phyloP scores from a whole-genome alignment of 163 green algal genomes.

The Prototheca wickerhamii region DNA sequence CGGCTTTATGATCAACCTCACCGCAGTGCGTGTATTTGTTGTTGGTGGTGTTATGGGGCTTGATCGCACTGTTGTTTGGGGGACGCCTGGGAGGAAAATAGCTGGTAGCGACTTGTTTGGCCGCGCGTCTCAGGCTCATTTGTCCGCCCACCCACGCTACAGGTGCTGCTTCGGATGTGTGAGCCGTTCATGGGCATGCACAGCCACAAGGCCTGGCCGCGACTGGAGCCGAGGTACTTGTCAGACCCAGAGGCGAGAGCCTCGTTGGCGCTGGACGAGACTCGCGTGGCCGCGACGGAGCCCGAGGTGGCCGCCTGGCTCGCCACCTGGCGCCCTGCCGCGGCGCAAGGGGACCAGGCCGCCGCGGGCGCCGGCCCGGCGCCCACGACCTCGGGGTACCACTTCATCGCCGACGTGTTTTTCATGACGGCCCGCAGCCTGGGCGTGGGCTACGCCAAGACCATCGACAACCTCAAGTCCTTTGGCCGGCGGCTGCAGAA shows the following conservation, averaged over 20 bases:
- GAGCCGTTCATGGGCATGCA: conserved; percentile 79
- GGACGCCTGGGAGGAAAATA: background rate
- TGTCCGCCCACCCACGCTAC: too few relatives aligned
- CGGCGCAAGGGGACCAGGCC: background rate
- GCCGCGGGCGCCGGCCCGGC: background rate
- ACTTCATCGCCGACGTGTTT: conserved; percentile 86
- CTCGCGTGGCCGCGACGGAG: conserved; percentile 43
- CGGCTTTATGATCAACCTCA: conserved; percentile 83
- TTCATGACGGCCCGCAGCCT: conserved; percentile 68
- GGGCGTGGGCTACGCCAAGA: conserved; percentile 49
- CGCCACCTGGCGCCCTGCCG: conserved; percentile 1
- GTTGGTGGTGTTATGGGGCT: background rate
- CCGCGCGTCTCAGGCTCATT: too few relatives aligned
- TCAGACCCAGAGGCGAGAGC: conserved; percentile 9
- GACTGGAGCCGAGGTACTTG: conserved; percentile 44
- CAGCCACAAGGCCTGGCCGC: conserved; percentile 55
- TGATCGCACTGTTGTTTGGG: background rate
- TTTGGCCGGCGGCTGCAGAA: background rate
- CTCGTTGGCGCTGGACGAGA: conserved; percentile 33
- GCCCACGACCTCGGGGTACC: conserved; percentile 27
- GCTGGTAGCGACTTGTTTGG: too few relatives aligned
- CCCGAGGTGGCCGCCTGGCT: conserved; percentile 47
- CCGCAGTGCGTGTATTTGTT: conserved; percentile 5
- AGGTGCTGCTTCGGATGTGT: conserved; percentile 77
- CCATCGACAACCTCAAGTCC: conserved; percentile 11